These are phyloP conservation scores for Lycium barbarum DNA, from an alignment of 257 asterid genomes.

Conservation along the genomic window DNA sequence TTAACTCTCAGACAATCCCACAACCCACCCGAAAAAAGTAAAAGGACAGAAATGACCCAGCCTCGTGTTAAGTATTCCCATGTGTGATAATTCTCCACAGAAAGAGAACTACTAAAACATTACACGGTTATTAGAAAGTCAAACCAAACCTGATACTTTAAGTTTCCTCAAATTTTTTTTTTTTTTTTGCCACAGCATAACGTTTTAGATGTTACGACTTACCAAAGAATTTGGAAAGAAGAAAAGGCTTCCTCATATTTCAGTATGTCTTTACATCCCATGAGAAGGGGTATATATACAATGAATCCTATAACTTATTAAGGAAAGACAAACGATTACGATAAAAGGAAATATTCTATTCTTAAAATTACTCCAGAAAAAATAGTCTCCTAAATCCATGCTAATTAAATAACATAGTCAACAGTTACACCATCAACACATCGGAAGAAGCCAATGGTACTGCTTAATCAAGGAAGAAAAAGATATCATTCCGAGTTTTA, in stretches of 20 bases:
- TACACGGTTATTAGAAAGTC: not conserved
- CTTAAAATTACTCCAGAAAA: not conserved
- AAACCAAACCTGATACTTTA: not conserved
- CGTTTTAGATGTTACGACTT: not conserved
- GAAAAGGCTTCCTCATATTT: not conserved
- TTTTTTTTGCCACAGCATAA: not conserved
- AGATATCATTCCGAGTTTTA: not conserved
- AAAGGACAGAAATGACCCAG: not conserved
- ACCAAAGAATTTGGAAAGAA: not conserved
- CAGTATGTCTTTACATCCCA: not conserved
- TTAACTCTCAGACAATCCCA: not conserved
- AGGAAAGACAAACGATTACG: not conserved
- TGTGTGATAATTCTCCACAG: not conserved
- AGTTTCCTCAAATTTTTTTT: not conserved
- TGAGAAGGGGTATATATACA: not conserved
- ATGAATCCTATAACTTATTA: not conserved
- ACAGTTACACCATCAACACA: not conserved
- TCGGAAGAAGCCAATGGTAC: slow-evolving; percentile 13
- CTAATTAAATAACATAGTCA: not conserved
- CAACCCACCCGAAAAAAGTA: not conserved
- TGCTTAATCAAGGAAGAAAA: not conserved
- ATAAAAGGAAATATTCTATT: not conserved
- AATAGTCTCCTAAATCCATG: not conserved
- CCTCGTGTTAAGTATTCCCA: not conserved
- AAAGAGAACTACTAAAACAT: slow-evolving; percentile 7